phyloP scores from a whole-genome alignment of 2,329 filamentous ascomycete species.

The Neofusicoccum cordaticola region DNA sequence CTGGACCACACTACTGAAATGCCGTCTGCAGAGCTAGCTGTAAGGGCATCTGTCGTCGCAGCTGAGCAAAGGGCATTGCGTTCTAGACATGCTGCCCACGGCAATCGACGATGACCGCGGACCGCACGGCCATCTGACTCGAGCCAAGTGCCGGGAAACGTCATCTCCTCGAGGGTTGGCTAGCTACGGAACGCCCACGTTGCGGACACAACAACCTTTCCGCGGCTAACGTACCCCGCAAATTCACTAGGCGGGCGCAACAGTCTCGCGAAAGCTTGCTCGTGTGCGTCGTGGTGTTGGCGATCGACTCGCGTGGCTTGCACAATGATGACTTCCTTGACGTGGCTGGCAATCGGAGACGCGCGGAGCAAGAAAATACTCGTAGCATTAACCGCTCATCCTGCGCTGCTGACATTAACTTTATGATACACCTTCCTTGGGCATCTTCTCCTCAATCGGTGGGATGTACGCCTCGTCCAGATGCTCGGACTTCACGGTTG shows the following conservation, averaged over 20 bases:
- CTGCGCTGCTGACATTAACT: neutral
- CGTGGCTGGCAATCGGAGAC: neutral
- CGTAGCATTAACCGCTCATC: neutral
- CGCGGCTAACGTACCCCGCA: conserved; percentile 10
- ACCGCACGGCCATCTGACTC: neutral
- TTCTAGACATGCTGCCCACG: neutral
- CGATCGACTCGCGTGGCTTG: neutral
- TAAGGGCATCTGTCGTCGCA: neutral
- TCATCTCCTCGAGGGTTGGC: neutral
- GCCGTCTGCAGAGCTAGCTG: neutral
- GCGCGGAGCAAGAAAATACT: neutral
- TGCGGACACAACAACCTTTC: neutral
- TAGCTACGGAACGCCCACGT: neutral
- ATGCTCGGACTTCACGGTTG: neutral
- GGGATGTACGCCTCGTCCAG: neutral
- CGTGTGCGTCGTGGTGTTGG: neutral
- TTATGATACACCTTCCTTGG: neutral
- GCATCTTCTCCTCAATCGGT: no score
- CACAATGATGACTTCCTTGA: neutral
- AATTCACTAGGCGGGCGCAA: neutral
- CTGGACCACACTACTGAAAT: neutral
- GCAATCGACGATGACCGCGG: neutral
- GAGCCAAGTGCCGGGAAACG: neutral
- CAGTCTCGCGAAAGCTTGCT: neutral
- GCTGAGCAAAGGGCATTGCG: neutral